These are phyloP conservation scores for Talaromyces islandicus DNA, from an alignment of 2,329 filamentous ascomycete species.

Conservation along the genomic window DNA sequence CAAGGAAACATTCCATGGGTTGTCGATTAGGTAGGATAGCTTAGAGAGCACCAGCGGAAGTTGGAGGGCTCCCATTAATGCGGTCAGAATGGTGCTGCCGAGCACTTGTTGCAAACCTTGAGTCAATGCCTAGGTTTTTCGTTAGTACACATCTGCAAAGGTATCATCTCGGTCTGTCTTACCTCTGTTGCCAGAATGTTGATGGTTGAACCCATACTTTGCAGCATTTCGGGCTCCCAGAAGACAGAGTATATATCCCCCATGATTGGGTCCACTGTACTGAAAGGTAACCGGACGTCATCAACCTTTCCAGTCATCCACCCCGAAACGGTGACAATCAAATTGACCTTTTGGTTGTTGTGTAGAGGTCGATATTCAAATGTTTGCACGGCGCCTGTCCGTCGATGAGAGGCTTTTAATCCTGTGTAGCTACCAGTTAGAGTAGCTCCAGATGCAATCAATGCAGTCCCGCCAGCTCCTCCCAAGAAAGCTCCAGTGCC, in stretches of 20 bases:
- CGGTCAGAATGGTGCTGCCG: conserved; percentile 79
- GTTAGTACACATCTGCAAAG: not conserved
- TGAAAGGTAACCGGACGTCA: conserved; percentile 90
- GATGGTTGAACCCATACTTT: conserved; percentile 96
- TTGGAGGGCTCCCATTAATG: conserved; percentile 87
- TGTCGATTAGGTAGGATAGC: conserved; percentile 92
- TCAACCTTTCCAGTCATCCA: conserved; percentile 99
- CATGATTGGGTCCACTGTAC: conserved; percentile 96
- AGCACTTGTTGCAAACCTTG: conserved; percentile 94
- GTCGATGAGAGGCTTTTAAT: conserved; percentile 72
- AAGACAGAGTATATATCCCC: conserved; percentile 94
- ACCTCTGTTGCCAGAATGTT: conserved; percentile 97
- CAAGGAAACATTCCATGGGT: conserved; percentile 95
- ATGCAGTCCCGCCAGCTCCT: conserved; percentile 83
- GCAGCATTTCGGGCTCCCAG: conserved; percentile 98
- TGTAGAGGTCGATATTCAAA: conserved; percentile 95
- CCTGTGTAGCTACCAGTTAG: conserved; percentile 84
- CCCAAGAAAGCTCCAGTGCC: conserved; percentile 86
- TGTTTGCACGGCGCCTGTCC: conserved; percentile 87
- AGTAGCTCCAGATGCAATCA: conserved; percentile 87
- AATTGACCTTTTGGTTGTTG: conserved; percentile 95
- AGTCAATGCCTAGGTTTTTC: conserved; percentile 67
- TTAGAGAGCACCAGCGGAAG: conserved; percentile 91
- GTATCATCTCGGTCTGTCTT: conserved; percentile 22
- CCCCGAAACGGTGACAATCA: conserved; percentile 90